A percentile compares a stretch with the other conserved stretches of the same genome.
phyloP scores from a whole-genome alignment of 2,329 filamentous ascomycete genomes.

The Dactylonectria macrodidyma region DNA sequence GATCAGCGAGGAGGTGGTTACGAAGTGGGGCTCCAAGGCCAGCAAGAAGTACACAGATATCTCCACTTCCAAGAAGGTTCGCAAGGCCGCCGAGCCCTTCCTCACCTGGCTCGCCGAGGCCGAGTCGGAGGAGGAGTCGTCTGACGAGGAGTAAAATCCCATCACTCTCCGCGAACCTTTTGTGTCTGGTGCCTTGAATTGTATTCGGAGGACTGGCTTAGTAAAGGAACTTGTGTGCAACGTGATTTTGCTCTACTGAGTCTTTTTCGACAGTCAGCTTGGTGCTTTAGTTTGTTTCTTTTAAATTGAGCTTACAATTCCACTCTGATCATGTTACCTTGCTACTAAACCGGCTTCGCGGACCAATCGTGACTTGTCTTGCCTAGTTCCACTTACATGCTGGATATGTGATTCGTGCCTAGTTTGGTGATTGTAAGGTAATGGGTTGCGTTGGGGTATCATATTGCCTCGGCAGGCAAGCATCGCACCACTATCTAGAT shows the following conservation, averaged over 20 bases:
- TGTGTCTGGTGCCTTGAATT: constrained; percentile 14
- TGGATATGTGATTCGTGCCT: not conserved
- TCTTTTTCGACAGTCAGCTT: constrained; percentile 23
- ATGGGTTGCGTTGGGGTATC: constrained; percentile 35
- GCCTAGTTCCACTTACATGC: too few relatives aligned
- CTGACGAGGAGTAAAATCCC: constrained; percentile 69
- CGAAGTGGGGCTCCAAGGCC: constrained; percentile 92
- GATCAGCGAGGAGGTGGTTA: constrained; percentile 88
- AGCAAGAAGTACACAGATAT: constrained; percentile 99
- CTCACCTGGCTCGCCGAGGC: constrained; percentile 93
- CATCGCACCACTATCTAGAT: constrained; percentile 23
- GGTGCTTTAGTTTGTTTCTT: constrained; percentile 33
- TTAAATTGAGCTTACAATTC: constrained; percentile 39
- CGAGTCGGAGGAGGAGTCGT: constrained; percentile 70
- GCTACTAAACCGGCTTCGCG: not conserved
- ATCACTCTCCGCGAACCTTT: not conserved
- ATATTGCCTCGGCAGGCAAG: constrained; percentile 29
- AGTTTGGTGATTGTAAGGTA: not conserved
- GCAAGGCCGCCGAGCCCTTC: constrained; percentile 95
- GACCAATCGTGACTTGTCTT: not conserved
- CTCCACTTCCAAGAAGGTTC: constrained; percentile 91
- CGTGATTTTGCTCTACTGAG: constrained; percentile 23
- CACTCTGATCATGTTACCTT: constrained; percentile 28
- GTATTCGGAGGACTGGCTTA: constrained; percentile 19
- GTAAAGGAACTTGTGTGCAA: constrained; percentile 10